Base-by-base conservation (phyloP, 768 basidiomycete species). In the Suillus decipiens region DNA sequence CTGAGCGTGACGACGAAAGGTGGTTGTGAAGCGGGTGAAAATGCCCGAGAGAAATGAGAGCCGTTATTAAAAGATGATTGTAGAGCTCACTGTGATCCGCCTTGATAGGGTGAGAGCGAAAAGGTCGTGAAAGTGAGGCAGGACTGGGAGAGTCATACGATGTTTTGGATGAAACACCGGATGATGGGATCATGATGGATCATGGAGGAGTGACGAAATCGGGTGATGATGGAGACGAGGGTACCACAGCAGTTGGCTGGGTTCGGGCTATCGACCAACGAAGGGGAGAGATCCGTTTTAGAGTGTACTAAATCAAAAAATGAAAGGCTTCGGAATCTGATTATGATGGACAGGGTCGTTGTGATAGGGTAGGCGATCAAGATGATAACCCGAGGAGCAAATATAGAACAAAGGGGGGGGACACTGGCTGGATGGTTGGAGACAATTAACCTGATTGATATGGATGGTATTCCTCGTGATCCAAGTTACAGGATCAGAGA, bases 351-450 rank as follows among this genome's bases (percentile, higher is more conserved):
- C 57, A 74, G 73, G 73, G 74, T 75, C 74, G 74, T 51, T 66
- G 68, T 75, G 74, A 75, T 75, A 76, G 74, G 75, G 75, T 75
- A 72, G 69, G 67, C 67, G 73, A 75, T 75, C 74, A 72, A 73
- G 68, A 68, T 75, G 71, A 69, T 72, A 57, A 68, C 67, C 73
- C 68, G 65, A 63, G 47, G 1, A 14, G 39, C 66, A 69, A 63
- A 65, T 62, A 67, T 66, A 69, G 68, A 61, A 67, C 56, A 63
- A 63, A 61, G 24, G 63, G 62, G 59, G 24, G 63, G 62, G 59
- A 48, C 67, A 67, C 63, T 41, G 42, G 37, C 48, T 58, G 5
- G 43, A 45, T 69, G 69, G 64, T 64, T 73, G 72, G 70, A 73
- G 47, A 73, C 58, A 17, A 60, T 59, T 19, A 10, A n/a, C 34